These are phyloP conservation scores for Coemansia sp. DNA, from an alignment of 192 early-diverging fungal genomes.

Conservation along the genomic window DNA sequence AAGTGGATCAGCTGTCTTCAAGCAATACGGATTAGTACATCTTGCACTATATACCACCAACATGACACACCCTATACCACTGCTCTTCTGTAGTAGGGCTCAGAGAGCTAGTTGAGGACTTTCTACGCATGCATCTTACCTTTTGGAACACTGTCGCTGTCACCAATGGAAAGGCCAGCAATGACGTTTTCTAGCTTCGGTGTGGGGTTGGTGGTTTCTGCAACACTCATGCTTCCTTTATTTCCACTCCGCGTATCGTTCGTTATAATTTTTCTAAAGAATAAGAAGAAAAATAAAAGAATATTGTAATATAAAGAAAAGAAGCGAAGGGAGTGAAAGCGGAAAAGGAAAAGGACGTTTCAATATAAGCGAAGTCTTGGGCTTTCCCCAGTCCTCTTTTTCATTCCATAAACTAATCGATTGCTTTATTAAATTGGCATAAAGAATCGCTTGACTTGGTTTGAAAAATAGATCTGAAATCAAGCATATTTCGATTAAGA, in stretches of 20 bases:
- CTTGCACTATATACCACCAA: neutral
- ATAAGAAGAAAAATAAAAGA: neutral
- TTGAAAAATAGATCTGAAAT: neutral
- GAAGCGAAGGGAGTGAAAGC: neutral
- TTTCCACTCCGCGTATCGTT: no score
- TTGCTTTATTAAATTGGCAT: no score
- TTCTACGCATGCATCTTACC: conserved; percentile 11
- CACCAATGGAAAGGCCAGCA: conserved; percentile 15
- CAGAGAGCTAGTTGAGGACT: neutral
- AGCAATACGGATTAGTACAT: neutral
- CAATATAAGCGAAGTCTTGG: no score
- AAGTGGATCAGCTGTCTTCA: neutral
- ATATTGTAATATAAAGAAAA: neutral
- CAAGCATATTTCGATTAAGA: neutral
- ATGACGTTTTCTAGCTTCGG: conserved; percentile 4
- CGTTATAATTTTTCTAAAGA: neutral
- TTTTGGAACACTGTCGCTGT: conserved; percentile 6
- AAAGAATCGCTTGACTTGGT: neutral
- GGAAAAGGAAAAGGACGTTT: neutral
- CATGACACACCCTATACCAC: no score
- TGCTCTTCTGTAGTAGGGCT: no score
- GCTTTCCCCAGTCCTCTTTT: no score
- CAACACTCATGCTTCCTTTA: conserved; percentile 18
- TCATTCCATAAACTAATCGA: no score
- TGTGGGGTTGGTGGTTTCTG: conserved; percentile 7